phyloP scores from a whole-genome alignment of 2,329 filamentous ascomycete genomes.

The Colletotrichum karsti region DNA sequence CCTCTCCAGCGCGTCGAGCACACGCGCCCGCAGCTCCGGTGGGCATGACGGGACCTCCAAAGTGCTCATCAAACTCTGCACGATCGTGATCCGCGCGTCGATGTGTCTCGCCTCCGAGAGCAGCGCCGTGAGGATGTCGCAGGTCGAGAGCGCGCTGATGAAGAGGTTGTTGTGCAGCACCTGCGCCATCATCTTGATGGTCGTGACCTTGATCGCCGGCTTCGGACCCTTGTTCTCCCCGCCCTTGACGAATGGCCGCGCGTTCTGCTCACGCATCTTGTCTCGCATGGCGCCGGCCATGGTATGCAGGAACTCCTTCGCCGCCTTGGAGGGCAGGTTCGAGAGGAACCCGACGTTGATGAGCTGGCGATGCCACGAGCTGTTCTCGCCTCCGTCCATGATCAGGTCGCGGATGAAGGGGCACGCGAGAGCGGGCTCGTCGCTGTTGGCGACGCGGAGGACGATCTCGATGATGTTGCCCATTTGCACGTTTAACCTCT shows the following conservation, averaged over 20 bases:
- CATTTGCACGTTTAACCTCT: constrained; percentile 29
- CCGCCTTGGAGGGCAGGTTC: constrained; percentile 35
- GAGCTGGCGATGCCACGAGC: constrained; percentile 42
- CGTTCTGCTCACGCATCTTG: constrained; percentile 36
- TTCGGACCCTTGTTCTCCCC: background rate
- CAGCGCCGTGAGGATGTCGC: constrained; percentile 38
- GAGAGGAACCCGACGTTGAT: constrained; percentile 37
- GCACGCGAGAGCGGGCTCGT: constrained; percentile 39
- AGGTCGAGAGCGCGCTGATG: constrained; percentile 34
- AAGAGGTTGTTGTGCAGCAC: constrained; percentile 39
- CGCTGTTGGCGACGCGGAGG: constrained; percentile 34
- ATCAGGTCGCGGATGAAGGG: constrained; percentile 40
- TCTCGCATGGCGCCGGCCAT: constrained; percentile 38
- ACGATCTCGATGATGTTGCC: constrained; percentile 30
- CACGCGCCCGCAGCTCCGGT: constrained; percentile 21
- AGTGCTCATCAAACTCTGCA: constrained; percentile 37
- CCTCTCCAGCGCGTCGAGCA: constrained; percentile 37
- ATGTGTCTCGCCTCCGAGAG: constrained; percentile 40
- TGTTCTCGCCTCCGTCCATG: constrained; percentile 37
- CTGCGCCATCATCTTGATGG: constrained; percentile 47
- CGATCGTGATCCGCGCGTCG: constrained; percentile 40
- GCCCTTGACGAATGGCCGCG: background rate
- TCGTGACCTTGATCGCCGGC: constrained; percentile 42
- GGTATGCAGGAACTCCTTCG: constrained; percentile 35
- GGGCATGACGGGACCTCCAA: constrained; percentile 28